Evolutionary conservation across 495 filamentous ascomycete species (phyloP), one percentile per base, ranked within the genome.

Genomic region (Aspergillus cavernicola): DNA sequence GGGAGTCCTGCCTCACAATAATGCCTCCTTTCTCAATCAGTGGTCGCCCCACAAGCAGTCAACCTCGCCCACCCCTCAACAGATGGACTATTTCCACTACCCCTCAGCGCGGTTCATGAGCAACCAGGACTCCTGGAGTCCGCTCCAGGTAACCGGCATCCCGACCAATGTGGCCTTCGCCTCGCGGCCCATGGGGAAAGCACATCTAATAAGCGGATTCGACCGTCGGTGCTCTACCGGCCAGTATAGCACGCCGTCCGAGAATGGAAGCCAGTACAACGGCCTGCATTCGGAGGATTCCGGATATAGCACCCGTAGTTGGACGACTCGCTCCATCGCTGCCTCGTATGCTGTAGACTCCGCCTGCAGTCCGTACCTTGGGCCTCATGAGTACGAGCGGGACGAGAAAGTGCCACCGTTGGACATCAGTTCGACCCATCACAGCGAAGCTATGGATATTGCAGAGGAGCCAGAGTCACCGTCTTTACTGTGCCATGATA

Each of bases 251-350:
- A 60, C 64, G 1, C 63, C 65, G 0, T 87, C 83, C 3, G 85
- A 87, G 48, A 73, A 68, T 38, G 84, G 75, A 26, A 82, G 80
- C 18, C 70, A 81, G 50, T 71, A 67, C 32, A 76, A 74, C 26
- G 71, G 73, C 13, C 68, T 72, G 9, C 59, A 74, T 20, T 68
- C 72, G 2, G 80, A 76, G 1, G 86, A 89, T 59, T 88, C 86
- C 6, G 85, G 80, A 12, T 88, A 88, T 62, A 80, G 73, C 9
- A 85, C 78, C 48, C 63, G 59, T 4, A 77, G 66, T 38, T 62
- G 68, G 43, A 70, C 73, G 0, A 75, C 78, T 10, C 70, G 66
- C 8, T 85, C 82, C 0, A 68, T 78, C 7, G 57, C 64, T 18
- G 56, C 62, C 3, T 64, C 65, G 0, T 66, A 67, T 52, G 61